Evolutionary conservation across 73 alveolate species (phyloP), one percentile per base, ranked within the genome.

Genomic region (Uronychia binucleata): DNA sequence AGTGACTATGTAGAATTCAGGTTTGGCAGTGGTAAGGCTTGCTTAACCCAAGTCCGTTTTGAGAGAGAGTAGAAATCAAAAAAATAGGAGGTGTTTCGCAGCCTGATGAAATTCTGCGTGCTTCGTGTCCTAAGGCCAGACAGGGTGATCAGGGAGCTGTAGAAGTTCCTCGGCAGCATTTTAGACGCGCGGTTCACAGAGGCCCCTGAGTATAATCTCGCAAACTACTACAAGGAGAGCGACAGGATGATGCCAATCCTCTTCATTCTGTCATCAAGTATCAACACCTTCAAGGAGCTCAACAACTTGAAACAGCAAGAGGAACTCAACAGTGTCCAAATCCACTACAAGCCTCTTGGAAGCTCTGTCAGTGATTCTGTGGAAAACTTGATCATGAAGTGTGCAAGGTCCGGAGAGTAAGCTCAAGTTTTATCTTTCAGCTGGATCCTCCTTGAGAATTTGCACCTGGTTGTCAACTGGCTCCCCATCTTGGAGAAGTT

Each of bases 161-260:
- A 80, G 75, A 85, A 85, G 33, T 90, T 90, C 83, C 32, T 90
- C n/a, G 96, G 93, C 0, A 59, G 80, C 0, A 82, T 84, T 1
- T 35, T 90, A 14, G 96, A 90, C 59, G 91, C 90, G 1, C 5
- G 93, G 28, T 90, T 90, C 58, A 90, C 58, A 80, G 91, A 85
- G 29, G 91, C 93, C 33, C 96, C 96, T n/a, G 91, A 86, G 31
- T 86, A 86, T 58, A 86, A 90, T 76, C 86, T 90, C 14, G 83
- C 91, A 31, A 31, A 80, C 1, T 81, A 83, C 78, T 81, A 31
- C 83, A 34, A 58, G 25, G 93, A 86, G 80, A 86, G 90, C 0
- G 57, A 28, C 31, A 78, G 83, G 57, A 28, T 46, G 27, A 77
- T 34, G 26, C 93, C 96, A 0, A 86, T 90, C 26, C 80, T 90